Evolutionary conservation across 306 rosid genomes (phyloP).

Genomic region (Prunus dulcis): DNA sequence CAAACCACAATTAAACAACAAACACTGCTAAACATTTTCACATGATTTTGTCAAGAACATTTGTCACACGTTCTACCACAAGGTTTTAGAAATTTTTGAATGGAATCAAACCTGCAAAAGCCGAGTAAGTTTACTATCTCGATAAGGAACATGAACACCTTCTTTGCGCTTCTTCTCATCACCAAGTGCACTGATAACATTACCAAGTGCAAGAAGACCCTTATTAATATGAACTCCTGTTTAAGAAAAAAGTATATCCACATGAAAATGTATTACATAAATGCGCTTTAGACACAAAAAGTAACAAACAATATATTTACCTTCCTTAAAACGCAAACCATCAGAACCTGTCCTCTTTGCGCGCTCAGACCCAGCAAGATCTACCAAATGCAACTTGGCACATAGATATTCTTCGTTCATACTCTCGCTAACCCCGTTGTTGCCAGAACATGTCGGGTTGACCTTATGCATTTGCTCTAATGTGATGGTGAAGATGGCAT

Average conservation of each 20-base stretch:
- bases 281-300: slow-evolving; percentile 7
- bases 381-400: slow-evolving; percentile 95
- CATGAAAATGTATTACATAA: slow-evolving; percentile 22
- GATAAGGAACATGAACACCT: slow-evolving; percentile 91
- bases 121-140: slow-evolving; percentile 98
- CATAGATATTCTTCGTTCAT: slow-evolving; percentile 86
- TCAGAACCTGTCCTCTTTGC: slow-evolving; percentile 99
- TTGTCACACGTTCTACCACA: background rate
- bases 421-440: slow-evolving; percentile 39
- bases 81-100: background rate
- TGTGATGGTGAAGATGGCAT: slow-evolving; percentile 98
- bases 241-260: slow-evolving; percentile 24
- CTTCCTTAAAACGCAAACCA: slow-evolving; percentile 98
- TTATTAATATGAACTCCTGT: slow-evolving; percentile 97
- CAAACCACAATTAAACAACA: too few relatives aligned
- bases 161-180: slow-evolving; percentile 99
- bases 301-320: slow-evolving; percentile 33
- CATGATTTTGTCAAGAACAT: background rate
- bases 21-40: too few relatives aligned
- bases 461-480: slow-evolving; percentile 92
- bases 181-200: slow-evolving; percentile 99
- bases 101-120: slow-evolving; percentile 80
- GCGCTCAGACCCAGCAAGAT: slow-evolving; percentile 99
- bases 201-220: slow-evolving; percentile 99
- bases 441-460: slow-evolving; percentile 43